These are phyloP conservation scores for Alternaria longipes DNA, from an alignment of 2,329 filamentous ascomycete genomes.

Conservation along the genomic window DNA sequence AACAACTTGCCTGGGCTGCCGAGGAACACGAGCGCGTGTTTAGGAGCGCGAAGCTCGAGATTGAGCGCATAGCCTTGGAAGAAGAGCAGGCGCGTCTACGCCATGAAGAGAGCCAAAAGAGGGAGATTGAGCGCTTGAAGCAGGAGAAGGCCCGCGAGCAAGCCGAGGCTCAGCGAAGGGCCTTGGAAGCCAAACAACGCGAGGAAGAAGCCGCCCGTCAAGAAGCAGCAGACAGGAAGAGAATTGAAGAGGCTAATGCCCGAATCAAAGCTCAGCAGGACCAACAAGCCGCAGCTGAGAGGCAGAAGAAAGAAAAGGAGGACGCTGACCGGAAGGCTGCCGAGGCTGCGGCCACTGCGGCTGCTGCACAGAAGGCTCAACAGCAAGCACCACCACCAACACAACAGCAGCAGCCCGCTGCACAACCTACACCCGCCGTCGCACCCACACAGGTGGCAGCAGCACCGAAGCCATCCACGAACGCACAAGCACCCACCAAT, in stretches of 20 bases:
- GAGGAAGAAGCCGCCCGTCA: slow-evolving; percentile 44
- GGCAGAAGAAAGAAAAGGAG: slow-evolving; percentile 41
- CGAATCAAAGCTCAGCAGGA: slow-evolving; percentile 43
- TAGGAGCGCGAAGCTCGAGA: slow-evolving; percentile 62
- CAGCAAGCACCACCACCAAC: slow-evolving; percentile 22
- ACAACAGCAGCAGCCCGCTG: slow-evolving; percentile 11
- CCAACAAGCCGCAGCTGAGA: slow-evolving; percentile 39
- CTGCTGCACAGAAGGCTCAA: slow-evolving; percentile 37
- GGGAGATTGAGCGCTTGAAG: slow-evolving; percentile 54
- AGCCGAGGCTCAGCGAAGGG: slow-evolving; percentile 45
- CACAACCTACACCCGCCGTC: slow-evolving; percentile 17
- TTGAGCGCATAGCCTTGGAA: slow-evolving; percentile 60
- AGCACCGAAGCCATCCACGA: slow-evolving; percentile 9
- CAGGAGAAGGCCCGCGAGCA: slow-evolving; percentile 56
- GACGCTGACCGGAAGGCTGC: slow-evolving; percentile 42
- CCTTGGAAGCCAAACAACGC: slow-evolving; percentile 46
- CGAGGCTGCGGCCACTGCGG: slow-evolving; percentile 37
- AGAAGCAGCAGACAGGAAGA: slow-evolving; percentile 38
- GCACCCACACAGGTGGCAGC: slow-evolving; percentile 11
- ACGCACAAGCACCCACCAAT: slow-evolving; percentile 21
- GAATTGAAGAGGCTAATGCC: slow-evolving; percentile 43
- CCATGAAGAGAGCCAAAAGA: slow-evolving; percentile 48
- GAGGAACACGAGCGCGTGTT: slow-evolving; percentile 73
- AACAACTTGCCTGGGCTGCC: slow-evolving; percentile 72
- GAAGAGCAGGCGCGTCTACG: slow-evolving; percentile 47